phyloP scores from a whole-genome alignment of 352 stramenopile genomes.

The Pythium grandisporangium region DNA sequence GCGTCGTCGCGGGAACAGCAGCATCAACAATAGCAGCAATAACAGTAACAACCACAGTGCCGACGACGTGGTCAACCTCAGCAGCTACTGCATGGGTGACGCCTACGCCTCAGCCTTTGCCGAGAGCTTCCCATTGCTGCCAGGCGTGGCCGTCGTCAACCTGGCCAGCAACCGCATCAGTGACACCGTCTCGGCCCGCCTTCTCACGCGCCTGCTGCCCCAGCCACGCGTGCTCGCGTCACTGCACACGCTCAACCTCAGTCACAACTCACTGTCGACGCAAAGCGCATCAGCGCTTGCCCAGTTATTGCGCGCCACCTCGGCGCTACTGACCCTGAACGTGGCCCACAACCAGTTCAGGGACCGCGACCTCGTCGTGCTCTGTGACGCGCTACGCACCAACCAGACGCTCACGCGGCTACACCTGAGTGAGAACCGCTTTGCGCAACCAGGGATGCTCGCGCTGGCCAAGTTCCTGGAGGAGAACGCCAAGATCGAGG shows the following conservation, averaged over 20 bases:
- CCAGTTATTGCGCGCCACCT: conserved; percentile 27
- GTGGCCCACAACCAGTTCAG: conserved; percentile 55
- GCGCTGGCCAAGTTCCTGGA: conserved; percentile 62
- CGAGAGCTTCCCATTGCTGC: conserved; percentile 48
- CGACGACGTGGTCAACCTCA: conserved; percentile 71
- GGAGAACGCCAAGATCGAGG: conserved; percentile 67
- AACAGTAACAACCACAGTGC: conserved; percentile 33
- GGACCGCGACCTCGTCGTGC: conserved; percentile 49
- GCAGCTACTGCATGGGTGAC: conserved; percentile 61
- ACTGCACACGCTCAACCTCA: conserved; percentile 53
- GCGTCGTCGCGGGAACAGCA: conserved; percentile 34
- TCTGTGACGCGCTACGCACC: conserved; percentile 64
- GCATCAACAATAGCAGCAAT: conserved; percentile 19
- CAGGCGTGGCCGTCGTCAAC: conserved; percentile 58
- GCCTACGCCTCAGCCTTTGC: conserved; percentile 48
- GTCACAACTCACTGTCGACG: conserved; percentile 40
- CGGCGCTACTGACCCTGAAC: conserved; percentile 50
- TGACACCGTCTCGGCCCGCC: conserved; percentile 37
- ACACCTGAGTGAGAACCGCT: conserved; percentile 69
- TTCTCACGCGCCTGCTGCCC: conserved; percentile 26
- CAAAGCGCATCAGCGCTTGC: conserved; percentile 28
- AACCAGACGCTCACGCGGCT: conserved; percentile 56
- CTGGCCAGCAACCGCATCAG: conserved; percentile 64
- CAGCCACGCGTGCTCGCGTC: conserved; percentile 10
- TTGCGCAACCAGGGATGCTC: conserved; percentile 44